Evolutionary conservation across 768 basidiomycete species (phyloP).

Genomic region (Suillus ampliporus): DNA sequence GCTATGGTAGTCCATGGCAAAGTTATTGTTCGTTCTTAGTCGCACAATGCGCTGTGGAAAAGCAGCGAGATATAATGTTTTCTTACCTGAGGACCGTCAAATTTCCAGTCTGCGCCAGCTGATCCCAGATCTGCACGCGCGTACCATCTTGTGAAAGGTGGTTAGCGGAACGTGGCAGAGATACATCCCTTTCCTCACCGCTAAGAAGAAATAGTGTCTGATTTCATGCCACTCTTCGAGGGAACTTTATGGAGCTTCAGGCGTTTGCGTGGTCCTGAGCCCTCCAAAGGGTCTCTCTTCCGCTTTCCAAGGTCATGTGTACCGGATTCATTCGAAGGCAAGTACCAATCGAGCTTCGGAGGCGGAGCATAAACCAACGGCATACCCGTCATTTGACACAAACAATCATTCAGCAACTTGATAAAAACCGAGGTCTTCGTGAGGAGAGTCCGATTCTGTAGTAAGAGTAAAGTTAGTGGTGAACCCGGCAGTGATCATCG

Average conservation of each 20-base stretch:
- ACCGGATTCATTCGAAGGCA: constrained; percentile 14
- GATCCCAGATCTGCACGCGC: too few species aligned
- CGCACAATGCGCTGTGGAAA: too few species aligned
- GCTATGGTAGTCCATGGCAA: too few species aligned
- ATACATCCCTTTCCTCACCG: constrained; percentile 19
- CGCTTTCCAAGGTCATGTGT: constrained; percentile 22
- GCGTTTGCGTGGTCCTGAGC: constrained; percentile 34
- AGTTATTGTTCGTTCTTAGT: too few species aligned
- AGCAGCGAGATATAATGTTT: too few species aligned
- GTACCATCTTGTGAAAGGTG: too few species aligned
- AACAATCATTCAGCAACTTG: constrained; percentile 80
- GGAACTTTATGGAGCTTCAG: constrained; percentile 16
- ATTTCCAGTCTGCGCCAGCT: too few species aligned
- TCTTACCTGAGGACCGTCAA: too few species aligned
- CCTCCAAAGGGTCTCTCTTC: constrained; percentile 24
- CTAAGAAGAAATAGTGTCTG: constrained; percentile 10
- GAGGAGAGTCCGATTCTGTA: constrained; percentile 79
- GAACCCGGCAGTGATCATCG: background rate
- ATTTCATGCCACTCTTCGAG: background rate
- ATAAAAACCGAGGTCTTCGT: constrained; percentile 76
- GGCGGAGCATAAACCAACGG: constrained; percentile 58
- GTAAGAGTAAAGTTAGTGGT: constrained; percentile 4
- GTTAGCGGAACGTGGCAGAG: constrained; percentile 13
- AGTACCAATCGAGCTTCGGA: constrained; percentile 20
- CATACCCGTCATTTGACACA: constrained; percentile 81